A percentile compares a stretch with the other conserved stretches of the same genome.
These are phyloP conservation scores for Medicago lupulina DNA, from an alignment of 306 rosid species.

Conservation along the genomic window DNA sequence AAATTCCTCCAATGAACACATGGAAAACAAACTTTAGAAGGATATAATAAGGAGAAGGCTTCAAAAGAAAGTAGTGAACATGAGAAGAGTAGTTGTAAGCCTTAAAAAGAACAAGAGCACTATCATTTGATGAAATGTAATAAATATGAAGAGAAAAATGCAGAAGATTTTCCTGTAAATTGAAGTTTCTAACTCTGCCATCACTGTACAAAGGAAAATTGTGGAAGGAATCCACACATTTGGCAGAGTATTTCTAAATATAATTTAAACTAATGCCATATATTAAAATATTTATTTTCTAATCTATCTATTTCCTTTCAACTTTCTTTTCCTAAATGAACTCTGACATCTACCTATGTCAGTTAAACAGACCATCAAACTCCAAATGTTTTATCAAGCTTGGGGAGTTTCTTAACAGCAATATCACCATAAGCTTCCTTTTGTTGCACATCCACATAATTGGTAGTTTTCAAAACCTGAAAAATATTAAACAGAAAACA, in stretches of 20 bases:
- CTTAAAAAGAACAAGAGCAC: not conserved
- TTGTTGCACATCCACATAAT: slow-evolving; percentile 71
- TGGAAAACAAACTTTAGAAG: no score
- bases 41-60: no score
- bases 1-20: no score
- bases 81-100: not conserved
- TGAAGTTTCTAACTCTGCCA: slow-evolving; percentile 27
- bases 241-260: not conserved
- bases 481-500: slow-evolving; percentile 28
- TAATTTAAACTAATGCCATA: slow-evolving; percentile 21
- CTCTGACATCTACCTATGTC: not conserved
- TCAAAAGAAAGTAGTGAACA: no score
- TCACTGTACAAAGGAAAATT: slow-evolving; percentile 39
- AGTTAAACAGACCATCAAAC: slow-evolving; percentile 11
- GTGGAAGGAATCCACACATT: slow-evolving; percentile 33
- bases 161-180: not conserved
- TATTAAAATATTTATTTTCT: not conserved
- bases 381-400: slow-evolving; percentile 56
- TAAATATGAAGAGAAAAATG: not conserved
- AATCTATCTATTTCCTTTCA: slow-evolving; percentile 9
- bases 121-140: not conserved
- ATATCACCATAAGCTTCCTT: slow-evolving; percentile 65
- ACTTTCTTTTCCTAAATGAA: slow-evolving; percentile 27
- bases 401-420: slow-evolving; percentile 51
- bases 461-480: slow-evolving; percentile 79